phyloP scores from a whole-genome alignment of 305 asterid species.

The Rubia peregrina region DNA sequence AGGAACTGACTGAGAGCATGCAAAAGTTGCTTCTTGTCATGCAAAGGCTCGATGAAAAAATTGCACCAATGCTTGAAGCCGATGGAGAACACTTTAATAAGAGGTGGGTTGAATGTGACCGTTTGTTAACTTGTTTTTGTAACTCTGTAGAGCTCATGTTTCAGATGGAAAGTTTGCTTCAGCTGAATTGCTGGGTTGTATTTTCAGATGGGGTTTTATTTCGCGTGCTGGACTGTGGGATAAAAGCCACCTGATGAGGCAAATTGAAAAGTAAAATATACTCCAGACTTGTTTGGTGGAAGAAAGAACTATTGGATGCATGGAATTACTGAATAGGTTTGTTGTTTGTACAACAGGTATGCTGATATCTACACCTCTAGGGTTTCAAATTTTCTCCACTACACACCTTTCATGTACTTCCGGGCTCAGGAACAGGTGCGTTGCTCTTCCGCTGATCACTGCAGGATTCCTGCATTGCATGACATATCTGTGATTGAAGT shows the following conservation, averaged over 20 bases:
- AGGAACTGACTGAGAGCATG: slow-evolving; percentile 75
- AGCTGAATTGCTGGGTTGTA: background rate
- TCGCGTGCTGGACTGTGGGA: slow-evolving; percentile 97
- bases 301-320: background rate
- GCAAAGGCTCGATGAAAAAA: slow-evolving; percentile 74
- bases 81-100: slow-evolving; percentile 76
- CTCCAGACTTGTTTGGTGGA: background rate
- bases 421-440: slow-evolving; percentile 85
- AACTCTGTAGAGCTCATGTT: background rate
- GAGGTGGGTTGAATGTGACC: too few relatives aligned
- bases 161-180: slow-evolving; percentile 2
- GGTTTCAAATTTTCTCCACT: slow-evolving; percentile 82
- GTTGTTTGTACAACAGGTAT: slow-evolving; percentile 43
- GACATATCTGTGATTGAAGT: background rate
- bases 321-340: background rate
- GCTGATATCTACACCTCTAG: slow-evolving; percentile 91
- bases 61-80: slow-evolving; percentile 78
- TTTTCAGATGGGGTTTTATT: slow-evolving; percentile 83
- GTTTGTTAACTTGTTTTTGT: background rate
- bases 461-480: too few relatives aligned
- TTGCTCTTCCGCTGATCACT: background rate
- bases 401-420: slow-evolving; percentile 90
- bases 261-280: slow-evolving; percentile 66
- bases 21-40: slow-evolving; percentile 81
- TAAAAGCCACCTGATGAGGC: slow-evolving; percentile 93